Base-by-base conservation (phyloP, 805 yeast species). In the Crinitomyces ghanaensis region DNA sequence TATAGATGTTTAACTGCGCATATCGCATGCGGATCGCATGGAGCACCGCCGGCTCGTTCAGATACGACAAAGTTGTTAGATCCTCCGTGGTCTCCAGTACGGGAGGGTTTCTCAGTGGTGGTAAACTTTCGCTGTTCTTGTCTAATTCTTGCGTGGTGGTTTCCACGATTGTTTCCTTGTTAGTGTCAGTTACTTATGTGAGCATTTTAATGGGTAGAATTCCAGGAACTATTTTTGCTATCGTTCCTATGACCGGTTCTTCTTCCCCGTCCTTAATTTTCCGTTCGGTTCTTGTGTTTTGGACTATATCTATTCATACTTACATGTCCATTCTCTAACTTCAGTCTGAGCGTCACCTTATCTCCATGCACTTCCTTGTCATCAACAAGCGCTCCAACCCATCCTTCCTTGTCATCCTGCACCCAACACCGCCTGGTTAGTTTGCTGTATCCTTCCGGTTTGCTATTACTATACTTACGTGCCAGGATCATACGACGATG, bases 21-120 rank as follows among this genome's bases (percentile, higher is more conserved):
- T 91, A 88, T 45, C 98, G 73, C 41, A 81, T 72, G 50, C 74
- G 78, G 54, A 91, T 88, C 13, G 97, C 96, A 50, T 86, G 93
- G 45, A 88, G 68, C 31, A 88, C 95, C 1, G 96, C 93, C 1
- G 98, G 97, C 56, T 88, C 98, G 56, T 88, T 88, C 48, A 91
- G 64, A 53, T 88, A 86, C 1, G 96, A 85, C 36, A 88, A 67
- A 34, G 85, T 77, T 2, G 97, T 91, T 50, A 88, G 69, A 60
- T 91, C 98, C 54, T 88, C 96, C 13, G 93, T 84, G 3, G 95
- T 80, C 57, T 88, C 98, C 42, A 84, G 66, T 40, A 79, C 75
- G 2, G 93, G 91, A 33, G 95, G 96, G 54, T 88, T 88, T 54
- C 95, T 71, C 53, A 86, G 68, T 20, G 84, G 73, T 3, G 95